Evolutionary conservation across 352 stramenopile genomes (phyloP), one percentile per base, ranked within the genome.

Genomic region (Phytophthora tentaculata): DNA sequence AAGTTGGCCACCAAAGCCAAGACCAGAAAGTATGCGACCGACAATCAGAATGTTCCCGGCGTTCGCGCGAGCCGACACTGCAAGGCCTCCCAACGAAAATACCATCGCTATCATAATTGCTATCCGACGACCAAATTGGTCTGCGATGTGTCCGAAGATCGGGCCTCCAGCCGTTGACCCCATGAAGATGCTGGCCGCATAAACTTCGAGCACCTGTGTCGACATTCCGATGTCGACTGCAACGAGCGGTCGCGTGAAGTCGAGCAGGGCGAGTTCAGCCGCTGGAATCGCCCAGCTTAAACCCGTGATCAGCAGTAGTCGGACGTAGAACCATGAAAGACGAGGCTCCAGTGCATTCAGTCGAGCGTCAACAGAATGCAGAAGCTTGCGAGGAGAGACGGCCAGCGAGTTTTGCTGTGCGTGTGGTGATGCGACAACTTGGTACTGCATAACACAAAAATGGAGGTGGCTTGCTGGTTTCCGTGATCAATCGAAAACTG

Each of bases 251-350:
- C 76, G 60, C 41, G 74, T 79, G 64, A 79, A 86, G 2, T 66
- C 47, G 28, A 86, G 76, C 22, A 84, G 56, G 1, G 65, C 67
- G 7, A 79, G 73, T 28, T 78, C 71, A 28, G 74, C 63, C 24
- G 79, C 59, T 73, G 80, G 72, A 58, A 86, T 61, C 19, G 71
- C 73, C 76, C 76, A 83, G 14, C 69, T 77, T n/a, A 76, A 37
- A 9, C 79, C 79, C 12, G 52, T 57, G 29, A 71, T 17, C 20
- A 76, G 22, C 20, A 86, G 48, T 37, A 86, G 50, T 10, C 64
- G 64, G 45, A 77, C 41, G 64, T 79, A 81, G 26, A 77, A 77
- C 35, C 53, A 64, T 52, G 69, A 83, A 20, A 79, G 32, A 16
- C 41, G 51, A 39, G 54, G 58, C 17, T 67, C 48, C 3, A 76